These are phyloP conservation scores for Vitis hybrid DNA, from an alignment of 177 flowering plant genomes.

Conservation along the genomic window DNA sequence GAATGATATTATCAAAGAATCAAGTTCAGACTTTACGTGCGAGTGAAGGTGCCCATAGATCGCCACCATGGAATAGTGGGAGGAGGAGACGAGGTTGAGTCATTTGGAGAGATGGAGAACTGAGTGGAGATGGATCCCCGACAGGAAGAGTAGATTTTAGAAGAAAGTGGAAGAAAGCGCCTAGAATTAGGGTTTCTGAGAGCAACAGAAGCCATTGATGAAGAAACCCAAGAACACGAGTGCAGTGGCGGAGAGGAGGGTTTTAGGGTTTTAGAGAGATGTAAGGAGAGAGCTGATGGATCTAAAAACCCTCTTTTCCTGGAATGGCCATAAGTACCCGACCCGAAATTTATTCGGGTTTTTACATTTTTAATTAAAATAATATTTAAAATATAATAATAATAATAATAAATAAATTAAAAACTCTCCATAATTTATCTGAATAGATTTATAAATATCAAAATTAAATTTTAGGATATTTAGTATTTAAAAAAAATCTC, in stretches of 20 bases:
- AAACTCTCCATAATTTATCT: too few relatives aligned
- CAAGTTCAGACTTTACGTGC: constrained; percentile 51
- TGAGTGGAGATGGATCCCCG: constrained; percentile 37
- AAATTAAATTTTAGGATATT: too few relatives aligned
- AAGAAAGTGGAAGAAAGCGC: constrained; percentile 50
- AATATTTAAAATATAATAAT: too few relatives aligned
- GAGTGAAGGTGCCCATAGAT: constrained; percentile 94
- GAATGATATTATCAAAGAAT: not conserved
- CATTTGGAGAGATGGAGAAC: constrained; percentile 25
- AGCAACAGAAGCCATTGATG: constrained; percentile 63
- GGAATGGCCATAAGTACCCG: not conserved
- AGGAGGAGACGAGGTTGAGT: constrained; percentile 9
- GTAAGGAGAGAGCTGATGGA: too few relatives aligned
- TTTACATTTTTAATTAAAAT: not conserved
- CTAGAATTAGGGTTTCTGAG: constrained; percentile 62
- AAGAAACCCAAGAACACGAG: not conserved
- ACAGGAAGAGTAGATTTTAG: constrained; percentile 47
- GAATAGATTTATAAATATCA: too few relatives aligned
- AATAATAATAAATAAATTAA: too few relatives aligned
- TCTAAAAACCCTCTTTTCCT: not conserved
- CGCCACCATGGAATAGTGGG: constrained; percentile 50
- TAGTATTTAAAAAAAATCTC: too few relatives aligned
- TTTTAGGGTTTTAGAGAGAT: constrained; percentile 12
- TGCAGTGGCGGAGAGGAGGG: constrained; percentile 13
- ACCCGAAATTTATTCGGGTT: not conserved